Percentiles rank a stretch among this genome's conserved stretches.
Evolutionary conservation across 169 alveolate genomes (phyloP).

Genomic region (Cryptosporidium ubiquitum): DNA sequence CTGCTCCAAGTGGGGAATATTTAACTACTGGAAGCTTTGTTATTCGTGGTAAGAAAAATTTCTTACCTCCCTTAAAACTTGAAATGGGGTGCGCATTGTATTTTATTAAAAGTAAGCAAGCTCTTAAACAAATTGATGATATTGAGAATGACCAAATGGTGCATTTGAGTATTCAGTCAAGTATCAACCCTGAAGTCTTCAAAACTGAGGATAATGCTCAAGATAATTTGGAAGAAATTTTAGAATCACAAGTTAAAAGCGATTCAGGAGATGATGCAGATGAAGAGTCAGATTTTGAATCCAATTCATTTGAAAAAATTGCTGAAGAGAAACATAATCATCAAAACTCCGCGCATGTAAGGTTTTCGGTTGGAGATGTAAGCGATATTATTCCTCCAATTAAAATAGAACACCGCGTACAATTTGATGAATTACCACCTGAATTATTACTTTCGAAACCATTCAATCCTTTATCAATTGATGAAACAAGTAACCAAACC

Average conservation of each 20-base stretch:
- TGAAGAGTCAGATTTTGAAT: conserved; percentile 26
- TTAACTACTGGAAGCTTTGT: conserved; percentile 93
- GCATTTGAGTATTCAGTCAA: conserved; percentile 25
- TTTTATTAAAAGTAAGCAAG: conserved; percentile 75
- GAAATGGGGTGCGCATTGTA: conserved; percentile 93
- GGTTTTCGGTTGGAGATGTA: conserved; percentile 73
- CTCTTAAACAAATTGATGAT: conserved; percentile 76
- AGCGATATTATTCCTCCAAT: conserved; percentile 69
- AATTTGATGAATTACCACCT: conserved; percentile 72
- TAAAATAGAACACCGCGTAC: conserved; percentile 60
- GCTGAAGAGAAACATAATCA: conserved; percentile 5
- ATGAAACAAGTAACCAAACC: conserved; percentile 62
- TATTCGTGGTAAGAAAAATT: conserved; percentile 96
- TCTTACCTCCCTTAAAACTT: conserved; percentile 87
- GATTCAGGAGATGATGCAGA: conserved; percentile 73
- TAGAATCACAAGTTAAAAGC: conserved; percentile 28
- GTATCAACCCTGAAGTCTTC: conserved; percentile 17
- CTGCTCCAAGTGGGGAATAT: conserved; percentile 96
- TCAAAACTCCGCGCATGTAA: conserved; percentile 38
- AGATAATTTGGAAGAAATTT: conserved; percentile 29
- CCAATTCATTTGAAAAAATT: not conserved
- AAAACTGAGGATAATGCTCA: not conserved
- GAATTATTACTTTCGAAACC: conserved; percentile 60
- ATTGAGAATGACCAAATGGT: conserved; percentile 73
- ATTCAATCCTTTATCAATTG: conserved; percentile 67